Evolutionary conservation across 2,329 filamentous ascomycete genomes (phyloP), one percentile per base, ranked within the genome.

Genomic region (Trichoderma sp.): DNA sequence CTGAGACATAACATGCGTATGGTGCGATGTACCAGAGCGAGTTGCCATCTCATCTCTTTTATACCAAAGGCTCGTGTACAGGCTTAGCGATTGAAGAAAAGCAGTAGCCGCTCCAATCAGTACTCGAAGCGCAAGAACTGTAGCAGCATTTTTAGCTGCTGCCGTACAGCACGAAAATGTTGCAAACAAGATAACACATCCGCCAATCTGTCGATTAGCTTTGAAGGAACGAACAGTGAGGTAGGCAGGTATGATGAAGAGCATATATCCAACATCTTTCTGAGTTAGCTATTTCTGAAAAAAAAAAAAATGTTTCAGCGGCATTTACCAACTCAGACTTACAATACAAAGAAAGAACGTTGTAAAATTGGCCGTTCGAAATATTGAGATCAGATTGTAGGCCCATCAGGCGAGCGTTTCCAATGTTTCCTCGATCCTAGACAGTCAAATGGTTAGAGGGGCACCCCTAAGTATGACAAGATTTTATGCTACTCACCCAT

Each of bases 131-230:
- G 63, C 53, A 2, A 67, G 53, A 27, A 67, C 37, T 11, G 63
- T 27, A n/a, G 53, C 40, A 4, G 55, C 55, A 11, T 67, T 67
- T 47, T 49, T 58, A 6, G 53, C 53, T 4, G 53, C 63, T 16
- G 63, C 53, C 19, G 43, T 67, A 14, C 63, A 67, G 14, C 63
- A 67, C 24, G 63, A 67, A n/a, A 67, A 29, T n/a, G 53, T 67
- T 35, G 53, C 63, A 49, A 67, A 67, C 6, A 52, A 13, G 33
- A 67, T 67, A 16, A 58, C 53, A n/a, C 63, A 59, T 2, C 63
- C 63, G 0, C 55, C 53, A 52, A 67, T 47, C 29, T 67, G 53
- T 49, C 63, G 24, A 43, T 67, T 37, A 6, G 63, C 63, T 7
- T 67, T 58, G 13, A 67, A 49, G 40, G 31, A 67, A 21, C 63